Conservation (phyloP, 129 eudicot species). For the Glebionis coronaria region DNA sequence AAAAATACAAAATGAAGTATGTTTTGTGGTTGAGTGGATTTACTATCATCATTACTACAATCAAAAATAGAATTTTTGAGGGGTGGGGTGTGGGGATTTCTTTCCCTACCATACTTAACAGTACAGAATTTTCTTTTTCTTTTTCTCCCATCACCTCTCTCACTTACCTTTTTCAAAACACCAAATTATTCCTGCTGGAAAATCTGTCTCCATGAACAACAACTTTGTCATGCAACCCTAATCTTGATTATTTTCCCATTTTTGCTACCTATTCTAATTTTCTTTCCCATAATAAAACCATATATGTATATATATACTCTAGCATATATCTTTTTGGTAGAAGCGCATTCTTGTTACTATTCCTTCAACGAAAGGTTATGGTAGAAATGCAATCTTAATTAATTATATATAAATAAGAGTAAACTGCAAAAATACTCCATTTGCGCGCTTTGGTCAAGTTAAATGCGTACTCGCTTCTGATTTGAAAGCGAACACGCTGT, state of each 20-base stretch:
- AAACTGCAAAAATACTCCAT: too few relatives aligned
- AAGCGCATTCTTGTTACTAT: neutral
- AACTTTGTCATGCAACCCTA: constrained; percentile 38
- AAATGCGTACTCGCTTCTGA: too few relatives aligned
- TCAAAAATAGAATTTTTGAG: constrained; percentile 28
- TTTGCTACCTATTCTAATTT: constrained; percentile 12
- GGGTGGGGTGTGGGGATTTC: constrained; percentile 13
- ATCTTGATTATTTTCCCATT: constrained; percentile 22
- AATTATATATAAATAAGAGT: neutral
- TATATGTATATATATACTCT: constrained; percentile 6
- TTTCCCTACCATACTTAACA: constrained; percentile 25
- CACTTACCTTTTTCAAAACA: constrained; percentile 21
- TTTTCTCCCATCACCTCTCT: constrained; percentile 20
- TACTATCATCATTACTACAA: constrained; percentile 36
- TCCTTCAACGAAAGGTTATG: neutral
- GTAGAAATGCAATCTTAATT: neutral
- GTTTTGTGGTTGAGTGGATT: constrained; percentile 21
- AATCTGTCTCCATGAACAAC: constrained; percentile 35
- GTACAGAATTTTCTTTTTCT: constrained; percentile 20
- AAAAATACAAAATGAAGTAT: neutral
- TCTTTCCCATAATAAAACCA: too few relatives aligned
- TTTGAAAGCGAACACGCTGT: too few relatives aligned
- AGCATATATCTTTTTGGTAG: neutral
- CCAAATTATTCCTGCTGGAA: constrained; percentile 33
- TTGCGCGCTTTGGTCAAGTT: too few relatives aligned